Evolutionary conservation across 768 basidiomycete species (phyloP), one percentile per base, ranked within the genome.

Genomic region (Piloderma croceum): DNA sequence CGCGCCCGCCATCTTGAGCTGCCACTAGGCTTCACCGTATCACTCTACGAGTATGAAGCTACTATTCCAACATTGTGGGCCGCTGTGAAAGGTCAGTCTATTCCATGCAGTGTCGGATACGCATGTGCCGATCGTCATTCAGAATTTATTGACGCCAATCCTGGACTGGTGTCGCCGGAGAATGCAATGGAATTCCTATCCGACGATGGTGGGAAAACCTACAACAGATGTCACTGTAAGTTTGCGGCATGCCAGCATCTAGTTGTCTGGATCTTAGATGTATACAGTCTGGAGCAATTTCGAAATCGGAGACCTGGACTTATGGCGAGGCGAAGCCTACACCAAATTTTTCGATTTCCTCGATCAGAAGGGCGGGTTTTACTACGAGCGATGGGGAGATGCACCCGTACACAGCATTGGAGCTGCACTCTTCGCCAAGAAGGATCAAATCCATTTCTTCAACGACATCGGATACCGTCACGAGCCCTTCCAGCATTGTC

Each of bases 311-410:
- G 74, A 81, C 52, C 71, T 93, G 45, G 80, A 87, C 45, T 76
- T 93, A 44, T 92, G 88, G 88, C 71, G 90, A 50, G 64, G 81
- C 11, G 81, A 91, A 44, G 80, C 82, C 3, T 96, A 96, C 57
- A 68, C 65, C 43, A 77, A 83, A 49, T 94, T 79, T 68, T 94
- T 93, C 49, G 81, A 90, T 32, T 77, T 76, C 58, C 69, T 94
- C 15, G 91, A 94, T 39, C 54, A 72, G 39, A 69, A 71, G 31
- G 91, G 91, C 39, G 90, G 90, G 12, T 90, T 92, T 59, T 92
- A 91, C 59, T 90, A 90, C 48, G 90, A 92, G 77, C 80, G 90
- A 24, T 91, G 90, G 90, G 94, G 94, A 36, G 93, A 96, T 64
- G 94, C 46, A 1, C 79, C 78, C 3, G 76, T 83, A 5, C 80